Conservation (phyloP, 352 stramenopile genomes). For the Globisporangium carolinianum region DNA sequence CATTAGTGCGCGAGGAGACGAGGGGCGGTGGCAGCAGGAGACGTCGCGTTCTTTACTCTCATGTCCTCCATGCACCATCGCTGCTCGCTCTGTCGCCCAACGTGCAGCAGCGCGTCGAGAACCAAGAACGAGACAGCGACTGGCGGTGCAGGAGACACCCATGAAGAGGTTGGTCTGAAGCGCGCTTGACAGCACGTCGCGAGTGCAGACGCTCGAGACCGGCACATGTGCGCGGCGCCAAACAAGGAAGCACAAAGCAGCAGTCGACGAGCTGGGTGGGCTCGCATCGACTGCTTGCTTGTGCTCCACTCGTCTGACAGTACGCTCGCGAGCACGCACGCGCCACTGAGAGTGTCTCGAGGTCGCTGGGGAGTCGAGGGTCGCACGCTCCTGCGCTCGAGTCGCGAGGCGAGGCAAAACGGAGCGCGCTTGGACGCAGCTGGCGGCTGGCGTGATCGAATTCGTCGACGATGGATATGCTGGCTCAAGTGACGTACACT, state of each 20-base stretch:
- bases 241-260: not conserved
- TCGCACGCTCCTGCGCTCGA: not conserved
- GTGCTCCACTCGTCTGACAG: not conserved
- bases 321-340: not conserved
- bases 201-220: not conserved
- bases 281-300: not conserved
- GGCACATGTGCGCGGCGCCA: not conserved
- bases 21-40: not conserved
- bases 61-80: constrained; percentile 58
- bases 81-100: not conserved
- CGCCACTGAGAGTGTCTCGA: not conserved
- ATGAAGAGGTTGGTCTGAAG: constrained; percentile 22
- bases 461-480: not conserved
- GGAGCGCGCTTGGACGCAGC: not conserved
- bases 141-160: constrained; percentile 38
- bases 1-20: not conserved
- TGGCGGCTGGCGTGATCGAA: too few species aligned
- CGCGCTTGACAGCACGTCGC: constrained; percentile 7
- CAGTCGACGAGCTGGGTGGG: not conserved
- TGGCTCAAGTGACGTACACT: constrained; percentile 72
- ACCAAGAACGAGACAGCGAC: not conserved
- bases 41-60: constrained; percentile 65
- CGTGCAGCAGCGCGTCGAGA: not conserved
- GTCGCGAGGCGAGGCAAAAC: not conserved
- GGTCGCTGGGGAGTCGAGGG: not conserved